Evolutionary conservation across 129 eudicot genomes (phyloP), one percentile per base, ranked within the genome.

Genomic region (Lactuca saligna): DNA sequence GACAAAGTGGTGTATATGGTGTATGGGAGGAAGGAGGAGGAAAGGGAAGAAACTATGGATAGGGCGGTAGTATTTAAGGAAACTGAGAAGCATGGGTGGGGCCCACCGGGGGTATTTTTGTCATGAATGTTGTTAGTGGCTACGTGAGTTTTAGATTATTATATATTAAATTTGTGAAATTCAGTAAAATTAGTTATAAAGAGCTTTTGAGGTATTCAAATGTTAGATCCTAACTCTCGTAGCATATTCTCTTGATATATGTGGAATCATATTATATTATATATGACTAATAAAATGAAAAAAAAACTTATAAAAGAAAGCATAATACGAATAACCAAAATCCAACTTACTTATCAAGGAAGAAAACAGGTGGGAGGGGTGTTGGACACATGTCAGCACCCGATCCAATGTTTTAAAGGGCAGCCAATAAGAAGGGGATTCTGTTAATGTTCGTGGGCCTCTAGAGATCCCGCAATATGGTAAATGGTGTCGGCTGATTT

Each of bases 21-120:
- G 13, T 6, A 16, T 48, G 3, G 70, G 70, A 68, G 48, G 51
- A 53, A 76, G 75, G 4, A 16, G 80, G 59, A 60, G 80, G 75
- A 76, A 76, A 76, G 80, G 80, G 80, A 76, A 69, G 70, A 54
- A 69, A 53, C 75, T 14, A 76, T 53, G 70, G 80, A 76, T 41
- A 39, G 29, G 50, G 9, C 1, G 16, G 2, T 7, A 69, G 75
- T 13, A 61, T 68, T 68, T 76, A 68, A 41, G 56, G 54, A 34
- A 39, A 61, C 32, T 7, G 8, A 25, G 16, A 11, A 59, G 79
- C 29, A 3, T 44, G 17, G 7, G 61, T 67, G 42, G 74, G 80
- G n/a, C 6, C 49, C 7, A 3, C 7, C 14, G 5, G 39, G 57
- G 32, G 17, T 12, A 60, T 38, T 75, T 50, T 68, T 46, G 39